These are phyloP conservation scores for Malassezia brasiliensis DNA, from an alignment of 1,284 basidiomycete species.

Conservation along the genomic window DNA sequence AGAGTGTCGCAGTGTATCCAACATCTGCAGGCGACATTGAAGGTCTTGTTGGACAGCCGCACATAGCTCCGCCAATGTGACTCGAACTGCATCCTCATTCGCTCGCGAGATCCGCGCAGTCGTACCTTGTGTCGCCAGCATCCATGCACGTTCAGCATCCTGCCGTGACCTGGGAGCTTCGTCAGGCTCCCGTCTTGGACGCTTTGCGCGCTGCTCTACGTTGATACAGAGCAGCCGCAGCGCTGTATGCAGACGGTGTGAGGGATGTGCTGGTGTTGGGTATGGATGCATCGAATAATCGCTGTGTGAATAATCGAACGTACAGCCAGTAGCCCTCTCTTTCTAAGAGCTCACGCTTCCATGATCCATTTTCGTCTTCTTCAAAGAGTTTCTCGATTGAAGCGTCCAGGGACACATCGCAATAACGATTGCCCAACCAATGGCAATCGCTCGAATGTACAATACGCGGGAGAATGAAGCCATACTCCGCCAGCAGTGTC, in stretches of 20 bases:
- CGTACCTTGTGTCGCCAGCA: slow-evolving; percentile 15
- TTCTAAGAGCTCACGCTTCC: slow-evolving; percentile 30
- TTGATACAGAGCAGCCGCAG: slow-evolving; percentile 27
- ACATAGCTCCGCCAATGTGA: not conserved
- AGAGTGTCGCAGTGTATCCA: not conserved
- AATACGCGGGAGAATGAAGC: slow-evolving; percentile 25
- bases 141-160: slow-evolving; percentile 21
- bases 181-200: not conserved
- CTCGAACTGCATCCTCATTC: slow-evolving; percentile 8
- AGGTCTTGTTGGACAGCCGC: not conserved
- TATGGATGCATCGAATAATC: slow-evolving; percentile 37
- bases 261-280: slow-evolving; percentile 36
- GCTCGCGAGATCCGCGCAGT: not conserved
- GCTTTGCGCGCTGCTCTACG: slow-evolving; percentile 1
- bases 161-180: slow-evolving; percentile 8
- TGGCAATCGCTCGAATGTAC: not conserved
- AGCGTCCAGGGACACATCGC: slow-evolving; percentile 27
- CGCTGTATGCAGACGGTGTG: slow-evolving; percentile 33
- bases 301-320: not conserved
- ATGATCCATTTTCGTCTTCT: slow-evolving; percentile 19
- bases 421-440: slow-evolving; percentile 30
- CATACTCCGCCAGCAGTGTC: slow-evolving; percentile 34
- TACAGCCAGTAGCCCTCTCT: slow-evolving; percentile 34
- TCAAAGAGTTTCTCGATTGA: slow-evolving; percentile 18
- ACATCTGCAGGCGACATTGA: not conserved